Evolutionary conservation across 2,329 filamentous ascomycete genomes (phyloP).

Genomic region (Microsporum canis): DNA sequence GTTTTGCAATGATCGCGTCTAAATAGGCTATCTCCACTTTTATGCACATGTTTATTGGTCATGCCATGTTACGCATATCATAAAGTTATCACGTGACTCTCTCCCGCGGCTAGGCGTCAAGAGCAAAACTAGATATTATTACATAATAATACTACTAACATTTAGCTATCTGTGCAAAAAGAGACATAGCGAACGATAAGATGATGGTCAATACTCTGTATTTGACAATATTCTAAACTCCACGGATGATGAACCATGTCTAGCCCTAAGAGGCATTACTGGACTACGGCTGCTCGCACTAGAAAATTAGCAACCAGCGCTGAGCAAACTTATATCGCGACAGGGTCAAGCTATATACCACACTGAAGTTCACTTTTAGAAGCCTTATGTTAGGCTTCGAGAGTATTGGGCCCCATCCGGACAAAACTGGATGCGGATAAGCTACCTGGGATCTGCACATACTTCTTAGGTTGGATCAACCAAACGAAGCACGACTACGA

Average conservation of each 20-base stretch:
- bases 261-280: not conserved
- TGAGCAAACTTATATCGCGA: not conserved
- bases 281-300: not conserved
- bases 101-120: not conserved
- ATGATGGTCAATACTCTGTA: no score
- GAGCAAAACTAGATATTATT: no score
- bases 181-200: no score
- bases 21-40: not conserved
- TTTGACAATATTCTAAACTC: no score
- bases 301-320: not conserved
- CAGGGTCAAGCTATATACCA: not conserved
- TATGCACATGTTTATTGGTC: no score
- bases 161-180: no score
- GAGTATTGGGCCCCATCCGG: slow-evolving; percentile 17
- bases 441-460: slow-evolving; percentile 19
- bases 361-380: slow-evolving; percentile 9
- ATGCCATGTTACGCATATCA: not conserved
- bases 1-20: not conserved
- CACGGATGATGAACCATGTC: no score
- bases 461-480: slow-evolving; percentile 21
- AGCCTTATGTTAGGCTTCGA: slow-evolving; percentile 18
- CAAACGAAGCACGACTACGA: slow-evolving; percentile 14
- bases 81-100: not conserved
- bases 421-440: slow-evolving; percentile 11
- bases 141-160: no score